A percentile compares a stretch with the other conserved stretches of the same genome.
These are phyloP conservation scores for Aspergillus quadrilineatus DNA, from an alignment of 2,329 filamentous ascomycete genomes.

Conservation along the genomic window DNA sequence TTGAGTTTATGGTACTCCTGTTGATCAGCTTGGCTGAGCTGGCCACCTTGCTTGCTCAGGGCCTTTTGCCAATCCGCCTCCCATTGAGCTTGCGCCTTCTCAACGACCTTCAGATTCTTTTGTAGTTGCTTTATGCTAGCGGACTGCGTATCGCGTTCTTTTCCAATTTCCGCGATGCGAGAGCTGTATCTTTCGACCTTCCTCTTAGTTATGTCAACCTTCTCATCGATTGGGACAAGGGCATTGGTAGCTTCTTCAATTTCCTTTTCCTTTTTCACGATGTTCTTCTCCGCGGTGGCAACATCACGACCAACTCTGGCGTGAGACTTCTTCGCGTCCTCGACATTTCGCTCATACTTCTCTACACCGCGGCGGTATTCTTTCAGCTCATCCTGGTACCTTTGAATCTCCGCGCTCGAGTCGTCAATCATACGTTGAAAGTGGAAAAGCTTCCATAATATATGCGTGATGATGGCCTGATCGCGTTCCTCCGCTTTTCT, in stretches of 20 bases:
- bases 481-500: conserved; percentile 88
- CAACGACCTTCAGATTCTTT: conserved; percentile 78
- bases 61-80: conserved; percentile 83
- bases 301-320: conserved; percentile 73
- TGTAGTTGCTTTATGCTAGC: conserved; percentile 69
- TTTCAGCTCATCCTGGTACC: conserved; percentile 91
- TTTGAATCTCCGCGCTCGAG: conserved; percentile 84
- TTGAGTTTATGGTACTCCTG: conserved; percentile 85
- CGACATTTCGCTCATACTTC: conserved; percentile 75
- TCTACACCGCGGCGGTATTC: conserved; percentile 87
- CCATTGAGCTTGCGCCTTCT: conserved; percentile 85
- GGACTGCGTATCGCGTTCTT: conserved; percentile 72
- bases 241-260: conserved; percentile 84
- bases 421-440: conserved; percentile 92
- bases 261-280: conserved; percentile 80
- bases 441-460: conserved; percentile 94
- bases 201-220: conserved; percentile 74
- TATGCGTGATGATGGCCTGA: conserved; percentile 85
- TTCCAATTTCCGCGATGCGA: conserved; percentile 68
- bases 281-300: conserved; percentile 76
- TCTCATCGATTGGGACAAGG: conserved; percentile 87
- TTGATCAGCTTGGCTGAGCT: conserved; percentile 80
- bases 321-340: conserved; percentile 81
- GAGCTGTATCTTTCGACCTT: conserved; percentile 68
- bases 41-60: conserved; percentile 80